phyloP scores from a whole-genome alignment of 1,284 basidiomycete species.

The Cryptococcus sp. region DNA sequence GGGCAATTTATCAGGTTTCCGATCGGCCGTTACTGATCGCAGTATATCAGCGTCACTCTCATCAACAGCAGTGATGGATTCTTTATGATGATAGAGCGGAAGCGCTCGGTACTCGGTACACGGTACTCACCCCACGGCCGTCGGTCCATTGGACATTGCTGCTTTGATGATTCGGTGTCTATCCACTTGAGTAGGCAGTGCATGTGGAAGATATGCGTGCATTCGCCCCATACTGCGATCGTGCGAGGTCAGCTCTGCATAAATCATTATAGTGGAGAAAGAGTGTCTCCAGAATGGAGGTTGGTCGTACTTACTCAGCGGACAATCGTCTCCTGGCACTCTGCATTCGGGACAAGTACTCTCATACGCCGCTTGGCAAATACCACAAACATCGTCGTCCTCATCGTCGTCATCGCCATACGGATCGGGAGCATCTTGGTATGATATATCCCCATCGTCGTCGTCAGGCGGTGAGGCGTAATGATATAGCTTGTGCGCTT shows the following conservation, averaged over 20 bases:
- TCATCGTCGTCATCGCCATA: slow-evolving; percentile 61
- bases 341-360: slow-evolving; percentile 91
- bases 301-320: slow-evolving; percentile 68
- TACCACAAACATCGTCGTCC: slow-evolving; percentile 88
- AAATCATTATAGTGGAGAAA: too few relatives aligned
- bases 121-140: slow-evolving; percentile 77
- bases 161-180: slow-evolving; percentile 77
- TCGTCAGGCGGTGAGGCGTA: slow-evolving; percentile 14
- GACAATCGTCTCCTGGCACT: slow-evolving; percentile 94
- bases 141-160: slow-evolving; percentile 92
- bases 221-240: slow-evolving; percentile 80
- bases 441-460: slow-evolving; percentile 2
- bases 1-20: slow-evolving; percentile 46
- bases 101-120: too few relatives aligned
- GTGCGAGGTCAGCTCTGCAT: background rate
- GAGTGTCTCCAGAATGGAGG: too few relatives aligned
- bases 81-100: too few relatives aligned
- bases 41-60: slow-evolving; percentile 2
- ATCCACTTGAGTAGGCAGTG: slow-evolving; percentile 95
- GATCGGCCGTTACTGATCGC: slow-evolving; percentile 40
- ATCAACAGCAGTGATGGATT: background rate
- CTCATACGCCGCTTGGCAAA: slow-evolving; percentile 87
- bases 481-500: slow-evolving; percentile 46
- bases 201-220: slow-evolving; percentile 92
- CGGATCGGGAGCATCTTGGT: slow-evolving; percentile 10